phyloP scores from a whole-genome alignment of 106 monocot species.

The Iris macrosiphon region DNA sequence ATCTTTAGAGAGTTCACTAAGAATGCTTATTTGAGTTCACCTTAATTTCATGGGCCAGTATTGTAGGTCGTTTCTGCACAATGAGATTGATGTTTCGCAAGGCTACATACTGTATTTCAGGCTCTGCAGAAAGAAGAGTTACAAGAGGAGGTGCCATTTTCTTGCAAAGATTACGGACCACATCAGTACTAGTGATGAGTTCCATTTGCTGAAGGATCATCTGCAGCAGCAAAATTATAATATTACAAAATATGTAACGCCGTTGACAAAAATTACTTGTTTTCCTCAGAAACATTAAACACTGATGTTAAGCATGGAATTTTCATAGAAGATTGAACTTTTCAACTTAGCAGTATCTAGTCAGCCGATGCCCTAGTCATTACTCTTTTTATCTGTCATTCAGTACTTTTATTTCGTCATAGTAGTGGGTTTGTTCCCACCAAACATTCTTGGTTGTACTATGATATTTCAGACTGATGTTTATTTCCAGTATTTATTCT shows the following conservation, averaged over 20 bases:
- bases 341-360: too few relatives aligned
- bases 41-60: constrained; percentile 99
- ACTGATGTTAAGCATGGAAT: too few relatives aligned
- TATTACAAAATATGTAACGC: constrained; percentile 4
- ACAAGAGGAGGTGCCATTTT: constrained; percentile 97
- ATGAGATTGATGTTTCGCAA: constrained; percentile 96
- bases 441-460: too few relatives aligned
- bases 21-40: constrained; percentile 28
- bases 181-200: constrained; percentile 88
- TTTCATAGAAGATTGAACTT: too few relatives aligned
- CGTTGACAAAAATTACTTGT: too few relatives aligned
- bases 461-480: too few relatives aligned
- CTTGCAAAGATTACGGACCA: constrained; percentile 92
- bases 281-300: too few relatives aligned
- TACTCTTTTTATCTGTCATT: too few relatives aligned
- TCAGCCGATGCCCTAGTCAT: too few relatives aligned
- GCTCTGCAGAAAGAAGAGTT: constrained; percentile 91
- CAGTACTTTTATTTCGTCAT: too few relatives aligned
- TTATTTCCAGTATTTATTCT: too few relatives aligned
- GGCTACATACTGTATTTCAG: constrained; percentile 97
- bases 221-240: constrained; percentile 30
- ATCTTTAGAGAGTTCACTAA: not conserved
- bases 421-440: too few relatives aligned
- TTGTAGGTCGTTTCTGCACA: constrained; percentile 91
- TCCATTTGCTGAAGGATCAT: constrained; percentile 99